Base-by-base conservation (phyloP, 2,329 filamentous ascomycete species). In the Diaporthe ampelina region DNA sequence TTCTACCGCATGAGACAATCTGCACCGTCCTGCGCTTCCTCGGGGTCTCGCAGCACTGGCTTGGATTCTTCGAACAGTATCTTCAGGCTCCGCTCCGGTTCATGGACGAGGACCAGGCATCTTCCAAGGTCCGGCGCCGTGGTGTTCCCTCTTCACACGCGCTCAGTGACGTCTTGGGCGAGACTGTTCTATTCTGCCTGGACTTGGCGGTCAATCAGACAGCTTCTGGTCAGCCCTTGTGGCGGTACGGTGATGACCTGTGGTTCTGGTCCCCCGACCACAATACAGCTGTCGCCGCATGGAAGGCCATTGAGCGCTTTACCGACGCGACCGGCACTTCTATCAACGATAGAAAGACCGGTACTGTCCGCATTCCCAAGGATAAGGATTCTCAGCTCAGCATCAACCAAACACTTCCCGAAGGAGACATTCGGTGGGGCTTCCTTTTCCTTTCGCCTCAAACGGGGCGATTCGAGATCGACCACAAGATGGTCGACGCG, bases 231-330 rank as follows among this genome's bases (percentile, higher is more conserved):
- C 82, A 83, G 1, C 83, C 86, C n/a, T 81, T 93, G 15, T 91
- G 91, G 79, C 88, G 92, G 17, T 84, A 92, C 50, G 88, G 92
- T 69, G 91, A 93, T 76, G 91, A 93, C 76, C 85, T 93, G 69
- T 93, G 91, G 91, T 91, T 93, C 79, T 93, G 91, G 91, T 85
- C 84, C 3, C 78, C 85, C 77, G 84, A 89, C 8, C 87, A 91
- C 63, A 76, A 83, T 4, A 84, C 83, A 3, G 89, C 88, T n/a
- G 84, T 87, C 29, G 84, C 86, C 57, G 91, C 89, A 0, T 94
- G 92, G 92, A 79, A 86, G 24, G 85, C 88, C 0, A 86, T 94
- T 76, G 83, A 85, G 1, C 81, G 85, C 1, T 94, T 93, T 76
- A 83, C 86, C 2, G 78, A 81, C 0, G 81, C 89, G 1, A 90